Evolutionary conservation across 2,329 filamentous ascomycete species (phyloP).

Genomic region (Dactylellina drechsleri): DNA sequence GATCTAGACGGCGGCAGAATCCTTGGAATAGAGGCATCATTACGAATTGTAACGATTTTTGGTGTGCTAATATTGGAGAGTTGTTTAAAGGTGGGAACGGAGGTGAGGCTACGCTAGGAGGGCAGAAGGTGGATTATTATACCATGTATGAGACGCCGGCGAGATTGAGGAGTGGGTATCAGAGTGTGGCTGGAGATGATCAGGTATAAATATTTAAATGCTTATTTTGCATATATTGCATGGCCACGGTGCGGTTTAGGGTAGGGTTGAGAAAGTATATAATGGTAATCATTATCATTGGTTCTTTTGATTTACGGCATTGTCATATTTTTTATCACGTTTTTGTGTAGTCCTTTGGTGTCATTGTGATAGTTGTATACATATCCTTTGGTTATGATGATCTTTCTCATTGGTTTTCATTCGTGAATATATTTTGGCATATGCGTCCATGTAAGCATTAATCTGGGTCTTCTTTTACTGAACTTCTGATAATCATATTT

Average conservation of each 20-base stretch:
- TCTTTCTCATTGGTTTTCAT: too few species aligned
- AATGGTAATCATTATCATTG: not conserved
- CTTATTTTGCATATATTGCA: too few species aligned
- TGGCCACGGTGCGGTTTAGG: not conserved
- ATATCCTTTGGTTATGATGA: too few species aligned
- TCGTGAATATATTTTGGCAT: too few species aligned
- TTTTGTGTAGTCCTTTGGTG: too few species aligned
- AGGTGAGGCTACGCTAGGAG: slow-evolving; percentile 74
- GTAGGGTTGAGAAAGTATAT: not conserved
- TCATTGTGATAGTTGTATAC: too few species aligned
- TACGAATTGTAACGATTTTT: slow-evolving; percentile 96
- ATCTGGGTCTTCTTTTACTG: too few species aligned
- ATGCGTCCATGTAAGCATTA: too few species aligned
- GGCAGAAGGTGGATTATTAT: slow-evolving; percentile 84
- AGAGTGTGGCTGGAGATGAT: slow-evolving; percentile 64
- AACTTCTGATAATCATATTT: too few species aligned
- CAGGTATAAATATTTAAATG: slow-evolving; percentile 56
- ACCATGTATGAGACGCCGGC: slow-evolving; percentile 85
- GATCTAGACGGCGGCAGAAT: slow-evolving; percentile 69
- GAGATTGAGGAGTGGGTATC: slow-evolving; percentile 63
- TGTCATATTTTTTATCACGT: too few species aligned
- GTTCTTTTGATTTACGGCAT: not conserved
- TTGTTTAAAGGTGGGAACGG: slow-evolving; percentile 71
- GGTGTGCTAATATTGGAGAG: slow-evolving; percentile 86
- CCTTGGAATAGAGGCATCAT: slow-evolving; percentile 84